Conservation (phyloP, 1,284 basidiomycete genomes). For the Ceratobasidium papillatum region DNA sequence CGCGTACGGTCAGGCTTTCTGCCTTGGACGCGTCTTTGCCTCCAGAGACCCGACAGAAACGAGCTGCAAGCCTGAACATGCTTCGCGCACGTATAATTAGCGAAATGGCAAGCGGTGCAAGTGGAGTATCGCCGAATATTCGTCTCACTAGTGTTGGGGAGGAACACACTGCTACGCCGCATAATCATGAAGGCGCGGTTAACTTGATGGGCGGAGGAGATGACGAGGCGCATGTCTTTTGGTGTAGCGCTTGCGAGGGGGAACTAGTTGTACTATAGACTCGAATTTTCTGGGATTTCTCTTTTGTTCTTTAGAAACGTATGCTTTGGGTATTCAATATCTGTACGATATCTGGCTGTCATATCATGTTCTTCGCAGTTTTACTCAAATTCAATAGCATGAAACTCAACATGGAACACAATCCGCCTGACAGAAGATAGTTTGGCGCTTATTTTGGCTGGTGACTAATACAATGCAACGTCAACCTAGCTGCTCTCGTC, state of each 20-base stretch:
- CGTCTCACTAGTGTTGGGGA: slow-evolving; percentile 40
- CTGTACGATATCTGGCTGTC: slow-evolving; percentile 6
- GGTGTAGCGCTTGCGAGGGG: slow-evolving; percentile 80
- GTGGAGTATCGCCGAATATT: slow-evolving; percentile 33
- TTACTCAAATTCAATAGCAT: no score
- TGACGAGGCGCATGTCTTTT: slow-evolving; percentile 84
- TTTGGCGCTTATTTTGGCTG: background rate
- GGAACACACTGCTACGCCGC: slow-evolving; percentile 38
- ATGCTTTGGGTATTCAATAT: background rate
- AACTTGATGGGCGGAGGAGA: slow-evolving; percentile 65
- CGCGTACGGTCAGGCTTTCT: slow-evolving; percentile 59
- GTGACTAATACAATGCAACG: background rate
- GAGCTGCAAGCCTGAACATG: slow-evolving; percentile 85
- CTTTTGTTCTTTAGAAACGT: background rate
- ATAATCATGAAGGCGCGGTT: slow-evolving; percentile 29
- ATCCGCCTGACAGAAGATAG: no score
- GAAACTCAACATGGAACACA: no score
- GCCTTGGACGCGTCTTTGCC: slow-evolving; percentile 73
- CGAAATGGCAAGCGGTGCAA: slow-evolving; percentile 54
- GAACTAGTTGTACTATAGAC: slow-evolving; percentile 76
- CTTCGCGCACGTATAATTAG: slow-evolving; percentile 88
- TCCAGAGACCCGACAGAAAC: slow-evolving; percentile 81
- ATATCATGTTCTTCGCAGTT: background rate
- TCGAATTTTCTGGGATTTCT: background rate
- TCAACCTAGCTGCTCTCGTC: background rate